Base-by-base conservation (phyloP, 2,329 filamentous ascomycete species). In the Fusarium sp. region DNA sequence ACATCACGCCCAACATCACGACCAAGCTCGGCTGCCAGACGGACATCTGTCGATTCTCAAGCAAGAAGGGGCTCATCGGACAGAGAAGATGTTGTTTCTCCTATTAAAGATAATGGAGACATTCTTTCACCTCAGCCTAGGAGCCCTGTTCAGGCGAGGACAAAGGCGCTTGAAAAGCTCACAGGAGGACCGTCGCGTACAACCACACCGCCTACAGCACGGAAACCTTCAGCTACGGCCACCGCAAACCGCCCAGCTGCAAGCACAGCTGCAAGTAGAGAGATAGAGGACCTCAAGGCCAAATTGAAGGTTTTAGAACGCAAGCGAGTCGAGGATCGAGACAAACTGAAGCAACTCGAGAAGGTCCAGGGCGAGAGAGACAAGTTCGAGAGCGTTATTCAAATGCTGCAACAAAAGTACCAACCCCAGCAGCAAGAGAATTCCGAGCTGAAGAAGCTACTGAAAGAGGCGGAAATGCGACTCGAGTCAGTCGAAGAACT, bases 361-460 rank as follows among this genome's bases (percentile, higher is more conserved):
- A 89, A 90, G 68, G 80, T 94, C 17, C 90, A 94, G 74, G 84
- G 87, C 18, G 92, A 96, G 72, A 85, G 89, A 27, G 91, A 95
- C 74, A 91, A 90, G 68, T 94, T 91, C 66, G 92, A 97, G 76
- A 84, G 80, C 7, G 93, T 98, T 67, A 94, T 97, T 47, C 91
- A 97, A 74, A 97, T 96, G 73, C 82, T 99, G 45, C 93, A 97
- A 76, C 85, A 88, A 37, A 98, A 97, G 78, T 94, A 93, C 67
- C 93, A 96, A 74, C 88, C 92, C 0, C 91, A 95, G 58, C 91
- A 94, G 67, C 88, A 92, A 71, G 95, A 98, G 74, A 89, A 93
- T 63, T 82, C 82, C 1, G 91, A 95, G 17, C 80, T 97, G 25
- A 90, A 91, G 66, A 92, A 91, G 75, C 85, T 91, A 72, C 77